Evolutionary conservation across 2,329 filamentous ascomycete genomes (phyloP).

Genomic region (Diaporthe sp.): DNA sequence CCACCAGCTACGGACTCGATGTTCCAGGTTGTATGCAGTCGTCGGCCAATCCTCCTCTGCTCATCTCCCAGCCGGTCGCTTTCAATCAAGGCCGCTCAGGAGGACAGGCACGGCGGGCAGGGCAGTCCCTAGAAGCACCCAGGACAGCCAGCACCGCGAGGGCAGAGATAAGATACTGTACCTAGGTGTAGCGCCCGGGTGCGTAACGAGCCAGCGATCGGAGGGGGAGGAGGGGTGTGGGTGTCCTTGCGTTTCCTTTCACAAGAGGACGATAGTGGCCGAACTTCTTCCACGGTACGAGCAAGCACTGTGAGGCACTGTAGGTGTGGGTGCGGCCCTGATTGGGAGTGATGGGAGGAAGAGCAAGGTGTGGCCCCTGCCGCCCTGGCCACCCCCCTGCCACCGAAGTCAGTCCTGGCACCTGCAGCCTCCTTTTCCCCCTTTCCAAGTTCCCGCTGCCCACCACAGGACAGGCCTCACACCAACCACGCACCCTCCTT

Average conservation of each 20-base stretch:
- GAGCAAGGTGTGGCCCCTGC: constrained; percentile 22
- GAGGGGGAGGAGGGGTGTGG: background rate
- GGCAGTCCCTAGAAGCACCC: constrained; percentile 4
- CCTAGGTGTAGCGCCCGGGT: background rate
- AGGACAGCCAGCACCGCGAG: background rate
- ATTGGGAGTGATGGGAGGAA: constrained; percentile 15
- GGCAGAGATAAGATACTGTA: background rate
- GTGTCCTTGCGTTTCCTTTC: background rate
- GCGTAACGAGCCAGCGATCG: background rate
- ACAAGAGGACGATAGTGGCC: constrained; percentile 2
- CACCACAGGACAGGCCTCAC: constrained; percentile 18
- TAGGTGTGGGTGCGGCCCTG: constrained; percentile 27
- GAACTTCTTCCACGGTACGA: background rate
- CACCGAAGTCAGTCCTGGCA: constrained; percentile 39
- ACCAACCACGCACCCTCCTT: constrained; percentile 23
- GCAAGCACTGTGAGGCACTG: background rate
- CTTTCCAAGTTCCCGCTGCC: constrained; percentile 39
- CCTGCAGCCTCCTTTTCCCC: constrained; percentile 42
- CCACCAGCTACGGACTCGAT: constrained; percentile 23
- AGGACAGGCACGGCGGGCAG: background rate
- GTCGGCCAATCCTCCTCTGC: constrained; percentile 12
- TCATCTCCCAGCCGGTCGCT: constrained; percentile 19
- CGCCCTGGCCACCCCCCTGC: constrained; percentile 26
- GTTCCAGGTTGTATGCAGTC: constrained; percentile 17
- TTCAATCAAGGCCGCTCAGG: background rate